phyloP scores from a whole-genome alignment of 331 rosid genomes.

The Pyrus hybrid region DNA sequence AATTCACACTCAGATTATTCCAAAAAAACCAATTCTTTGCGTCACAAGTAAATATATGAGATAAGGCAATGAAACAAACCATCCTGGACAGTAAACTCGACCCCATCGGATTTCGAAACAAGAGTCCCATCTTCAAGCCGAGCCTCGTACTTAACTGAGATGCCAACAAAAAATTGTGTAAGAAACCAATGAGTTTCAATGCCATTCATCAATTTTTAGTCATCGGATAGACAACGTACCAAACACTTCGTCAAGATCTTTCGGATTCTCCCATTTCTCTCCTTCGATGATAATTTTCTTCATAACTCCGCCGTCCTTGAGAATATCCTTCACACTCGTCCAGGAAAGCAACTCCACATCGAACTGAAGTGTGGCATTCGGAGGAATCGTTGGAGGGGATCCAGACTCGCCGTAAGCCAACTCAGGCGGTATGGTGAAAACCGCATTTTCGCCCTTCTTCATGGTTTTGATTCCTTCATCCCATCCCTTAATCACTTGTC shows the following conservation, averaged over 20 bases:
- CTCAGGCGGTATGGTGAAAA: conserved; percentile 40
- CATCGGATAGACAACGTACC: conserved; percentile 1
- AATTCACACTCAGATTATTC: no score
- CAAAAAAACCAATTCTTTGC: no score
- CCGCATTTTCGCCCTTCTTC: conserved; percentile 37
- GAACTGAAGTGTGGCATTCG: conserved; percentile 38
- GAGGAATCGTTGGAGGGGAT: conserved; percentile 40
- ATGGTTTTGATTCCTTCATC: conserved; percentile 44
- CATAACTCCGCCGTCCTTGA: conserved; percentile 38
- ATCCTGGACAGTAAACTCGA: no score
- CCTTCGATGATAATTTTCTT: conserved; percentile 30
- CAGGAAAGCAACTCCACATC: conserved; percentile 41
- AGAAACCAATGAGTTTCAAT: background rate
- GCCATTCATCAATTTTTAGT: background rate
- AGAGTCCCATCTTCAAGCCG: conserved; percentile 65
- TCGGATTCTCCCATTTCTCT: conserved; percentile 43
- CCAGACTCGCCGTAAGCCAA: conserved; percentile 42
- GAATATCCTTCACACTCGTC: conserved; percentile 38
- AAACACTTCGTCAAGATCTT: conserved; percentile 33
- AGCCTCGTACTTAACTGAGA: conserved; percentile 69
- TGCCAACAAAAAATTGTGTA: background rate
- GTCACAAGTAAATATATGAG: no score
- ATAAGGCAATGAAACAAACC: no score
- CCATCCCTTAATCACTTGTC: conserved; percentile 49
- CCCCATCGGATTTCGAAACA: no score